phyloP scores from a whole-genome alignment of 1,284 basidiomycete species.

The Trichosporon sp. region DNA sequence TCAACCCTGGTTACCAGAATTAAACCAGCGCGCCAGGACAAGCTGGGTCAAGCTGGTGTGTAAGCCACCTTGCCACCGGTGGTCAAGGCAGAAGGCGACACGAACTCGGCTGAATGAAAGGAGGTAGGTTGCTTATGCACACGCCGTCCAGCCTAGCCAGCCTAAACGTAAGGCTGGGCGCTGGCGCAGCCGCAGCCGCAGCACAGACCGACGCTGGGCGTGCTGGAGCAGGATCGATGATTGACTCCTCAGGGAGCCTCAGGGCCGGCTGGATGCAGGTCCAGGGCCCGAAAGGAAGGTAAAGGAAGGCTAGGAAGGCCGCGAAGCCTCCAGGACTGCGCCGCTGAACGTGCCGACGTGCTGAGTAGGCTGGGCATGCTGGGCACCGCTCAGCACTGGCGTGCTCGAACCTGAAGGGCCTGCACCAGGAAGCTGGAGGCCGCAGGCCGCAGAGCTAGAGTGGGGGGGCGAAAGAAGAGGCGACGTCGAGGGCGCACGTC shows the following conservation, averaged over 20 bases:
- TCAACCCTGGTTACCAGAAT: slow-evolving; percentile 1
- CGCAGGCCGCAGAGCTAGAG: too few species aligned
- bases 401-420: too few species aligned
- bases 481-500: background rate
- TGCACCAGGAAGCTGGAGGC: too few species aligned
- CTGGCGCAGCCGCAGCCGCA: background rate
- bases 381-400: too few species aligned
- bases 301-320: slow-evolving; percentile 6
- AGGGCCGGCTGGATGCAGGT: background rate
- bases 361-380: background rate
- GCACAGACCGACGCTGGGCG: slow-evolving; percentile 6
- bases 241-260: background rate
- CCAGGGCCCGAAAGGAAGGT: background rate
- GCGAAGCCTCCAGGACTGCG: background rate
- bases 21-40: background rate
- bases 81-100: background rate
- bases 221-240: slow-evolving; percentile 7
- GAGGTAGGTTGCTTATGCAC: background rate
- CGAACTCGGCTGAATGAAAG: background rate
- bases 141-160: background rate
- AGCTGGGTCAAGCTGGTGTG: background rate
- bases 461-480: background rate
- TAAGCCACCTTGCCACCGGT: slow-evolving; percentile 4
- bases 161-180: background rate
- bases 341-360: background rate